Percentiles rank a stretch among this genome's conserved stretches.
Conservation (phyloP, 2,329 filamentous ascomycete genomes). For the Monosporascus cannonballus region DNA sequence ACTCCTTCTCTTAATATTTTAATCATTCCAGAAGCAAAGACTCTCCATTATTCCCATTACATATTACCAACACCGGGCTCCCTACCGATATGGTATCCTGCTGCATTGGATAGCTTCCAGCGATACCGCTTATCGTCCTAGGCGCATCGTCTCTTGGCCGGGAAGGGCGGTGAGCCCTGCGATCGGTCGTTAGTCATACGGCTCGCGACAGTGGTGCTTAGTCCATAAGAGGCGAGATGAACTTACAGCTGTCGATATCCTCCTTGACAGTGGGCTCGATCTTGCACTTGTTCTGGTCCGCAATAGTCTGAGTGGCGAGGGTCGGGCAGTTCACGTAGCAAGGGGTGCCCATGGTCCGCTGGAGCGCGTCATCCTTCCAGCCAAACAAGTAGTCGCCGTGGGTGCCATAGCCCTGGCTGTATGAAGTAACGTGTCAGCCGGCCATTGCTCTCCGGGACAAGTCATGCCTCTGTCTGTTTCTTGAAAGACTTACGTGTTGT, state of each 20-base stretch:
- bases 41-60: too few relatives aligned
- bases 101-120: too few relatives aligned
- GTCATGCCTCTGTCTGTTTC: neutral
- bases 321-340: constrained; percentile 27
- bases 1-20: too few relatives aligned
- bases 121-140: too few relatives aligned
- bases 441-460: neutral
- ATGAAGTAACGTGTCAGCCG: neutral
- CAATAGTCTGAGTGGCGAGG: constrained; percentile 25
- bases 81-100: too few relatives aligned
- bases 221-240: too few relatives aligned
- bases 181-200: too few relatives aligned
- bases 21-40: too few relatives aligned
- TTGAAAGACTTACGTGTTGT: constrained; percentile 16
- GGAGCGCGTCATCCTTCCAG: constrained; percentile 32
- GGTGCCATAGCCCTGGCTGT: constrained; percentile 27
- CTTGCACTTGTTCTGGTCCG: constrained; percentile 27
- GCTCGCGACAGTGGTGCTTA: too few relatives aligned
- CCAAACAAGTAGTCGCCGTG: constrained; percentile 35
- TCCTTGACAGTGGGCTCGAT: constrained; percentile 23
- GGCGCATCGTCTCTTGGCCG: too few relatives aligned
- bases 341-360: constrained; percentile 26
- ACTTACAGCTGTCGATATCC: constrained; percentile 29
- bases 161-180: too few relatives aligned
- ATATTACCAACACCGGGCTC: too few relatives aligned